These are phyloP conservation scores for Dipteronia dyeriana DNA, from an alignment of 345 rosid species.

Conservation along the genomic window DNA sequence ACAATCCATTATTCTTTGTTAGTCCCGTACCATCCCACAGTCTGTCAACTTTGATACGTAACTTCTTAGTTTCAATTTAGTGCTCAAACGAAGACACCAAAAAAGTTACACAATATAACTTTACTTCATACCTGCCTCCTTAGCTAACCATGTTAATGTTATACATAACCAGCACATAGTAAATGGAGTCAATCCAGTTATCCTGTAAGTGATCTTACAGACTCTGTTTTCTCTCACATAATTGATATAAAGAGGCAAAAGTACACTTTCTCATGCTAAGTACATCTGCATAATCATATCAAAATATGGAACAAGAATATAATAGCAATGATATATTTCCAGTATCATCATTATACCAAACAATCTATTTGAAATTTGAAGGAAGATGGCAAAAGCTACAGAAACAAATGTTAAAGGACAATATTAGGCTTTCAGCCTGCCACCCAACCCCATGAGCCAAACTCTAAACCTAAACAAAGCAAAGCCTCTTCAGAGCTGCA, in stretches of 20 bases:
- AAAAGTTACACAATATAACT: not conserved
- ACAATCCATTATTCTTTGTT: not conserved
- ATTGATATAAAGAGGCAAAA: not conserved
- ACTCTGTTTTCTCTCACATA: not conserved
- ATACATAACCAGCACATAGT: not conserved
- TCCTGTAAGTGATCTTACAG: too few species aligned
- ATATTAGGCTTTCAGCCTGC: not conserved
- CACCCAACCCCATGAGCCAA: not conserved
- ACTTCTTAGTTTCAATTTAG: not conserved
- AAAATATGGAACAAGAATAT: not conserved
- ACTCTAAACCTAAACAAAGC: not conserved
- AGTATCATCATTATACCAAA: not conserved
- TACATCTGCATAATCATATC: not conserved
- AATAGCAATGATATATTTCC: not conserved
- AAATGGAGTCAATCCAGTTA: not conserved
- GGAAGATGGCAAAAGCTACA: not conserved
- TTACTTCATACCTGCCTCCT: not conserved
- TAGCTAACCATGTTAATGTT: not conserved
- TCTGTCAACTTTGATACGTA: slow-evolving; percentile 5
- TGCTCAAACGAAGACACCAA: not conserved
- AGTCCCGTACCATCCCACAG: not conserved
- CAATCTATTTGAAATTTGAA: not conserved
- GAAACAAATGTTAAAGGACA: not conserved
- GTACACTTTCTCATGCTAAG: not conserved
- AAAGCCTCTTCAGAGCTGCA: not conserved